phyloP scores from a whole-genome alignment of 2,329 filamentous ascomycete genomes.

The Paraphaeosphaeria sporulosa region DNA sequence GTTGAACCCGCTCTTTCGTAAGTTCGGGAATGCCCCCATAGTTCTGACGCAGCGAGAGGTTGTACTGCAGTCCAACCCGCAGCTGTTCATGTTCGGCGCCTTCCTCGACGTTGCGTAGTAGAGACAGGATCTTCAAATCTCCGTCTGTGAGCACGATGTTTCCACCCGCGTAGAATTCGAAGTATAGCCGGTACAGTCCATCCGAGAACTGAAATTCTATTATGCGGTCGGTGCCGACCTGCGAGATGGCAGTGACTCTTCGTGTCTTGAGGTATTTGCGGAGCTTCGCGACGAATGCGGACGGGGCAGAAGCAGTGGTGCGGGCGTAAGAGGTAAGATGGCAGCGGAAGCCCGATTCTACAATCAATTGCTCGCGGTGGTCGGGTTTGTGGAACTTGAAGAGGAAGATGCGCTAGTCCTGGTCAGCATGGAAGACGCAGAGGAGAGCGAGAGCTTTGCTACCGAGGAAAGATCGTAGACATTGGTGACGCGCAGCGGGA shows the following conservation, averaged over 20 bases:
- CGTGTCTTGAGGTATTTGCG: conserved; percentile 90
- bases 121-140: conserved; percentile 79
- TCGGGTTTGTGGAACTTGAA: conserved; percentile 94
- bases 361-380: conserved; percentile 84
- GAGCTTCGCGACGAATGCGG: conserved; percentile 82
- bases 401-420: conserved; percentile 80
- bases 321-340: conserved; percentile 92
- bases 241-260: conserved; percentile 78
- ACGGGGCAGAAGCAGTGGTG: conserved; percentile 83
- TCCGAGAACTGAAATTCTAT: conserved; percentile 94
- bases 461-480: conserved; percentile 93
- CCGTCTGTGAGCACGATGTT: conserved; percentile 93
- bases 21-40: conserved; percentile 76
- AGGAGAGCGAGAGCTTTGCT: conserved; percentile 18
- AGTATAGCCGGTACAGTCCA: conserved; percentile 83
- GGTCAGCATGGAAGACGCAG: conserved; percentile 14
- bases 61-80: conserved; percentile 78
- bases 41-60: conserved; percentile 83
- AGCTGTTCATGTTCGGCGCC: conserved; percentile 86
- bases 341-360: conserved; percentile 95
- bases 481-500: conserved; percentile 84
- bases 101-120: conserved; percentile 81
- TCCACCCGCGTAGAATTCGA: conserved; percentile 96
- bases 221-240: conserved; percentile 92
- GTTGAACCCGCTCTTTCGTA: conserved; percentile 74